Base-by-base conservation (phyloP, 2,329 filamentous ascomycete species). In the Alternaria dauci region DNA sequence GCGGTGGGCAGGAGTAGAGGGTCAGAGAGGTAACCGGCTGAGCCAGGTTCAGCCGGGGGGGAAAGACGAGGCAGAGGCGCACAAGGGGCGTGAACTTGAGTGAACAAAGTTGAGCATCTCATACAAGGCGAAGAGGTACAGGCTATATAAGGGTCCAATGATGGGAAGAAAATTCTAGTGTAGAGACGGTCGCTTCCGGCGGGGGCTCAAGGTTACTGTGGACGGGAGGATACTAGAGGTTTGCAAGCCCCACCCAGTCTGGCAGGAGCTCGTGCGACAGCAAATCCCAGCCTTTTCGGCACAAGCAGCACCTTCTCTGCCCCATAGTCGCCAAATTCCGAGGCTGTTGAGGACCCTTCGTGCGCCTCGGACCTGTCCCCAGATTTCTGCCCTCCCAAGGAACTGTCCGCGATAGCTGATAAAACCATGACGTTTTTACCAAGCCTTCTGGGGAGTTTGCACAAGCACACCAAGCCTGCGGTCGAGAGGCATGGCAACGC, bases 121-220 rank as follows among this genome's bases (percentile, higher is more conserved):
- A 44, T 18, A 26, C 58, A n/a, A 42, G 26, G 20, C 42, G 34
- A 26, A n/a, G 11, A 42, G 32, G 50, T 41, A 50, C 42, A 46
- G 57, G 32, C 67, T 72, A 71, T 69, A 71, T 70, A 70, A 61
- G 62, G 56, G 62, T 39, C 47, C 61, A 52, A 42, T 39, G 41
- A 52, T 34, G 30, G 14, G 32, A 63, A 64, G 68, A 70, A 65
- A 67, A 63, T 68, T 70, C 63, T 68, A 67, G 61, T 63, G 63
- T 65, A 61, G 30, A 59, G 52, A 56, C 62, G 44, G 63, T 67
- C 65, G 65, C 63, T 52, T 69, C 62, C 58, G 61, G 58, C 55
- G 66, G 62, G 59, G 52, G 32, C 23, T 28, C 20, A 23, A 51
- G 9, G 61, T 57, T 36, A 39, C 52, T 61, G 38, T 60, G 53